phyloP scores from a whole-genome alignment of 2,329 filamentous ascomycete genomes.

The Falciphora oryzae region DNA sequence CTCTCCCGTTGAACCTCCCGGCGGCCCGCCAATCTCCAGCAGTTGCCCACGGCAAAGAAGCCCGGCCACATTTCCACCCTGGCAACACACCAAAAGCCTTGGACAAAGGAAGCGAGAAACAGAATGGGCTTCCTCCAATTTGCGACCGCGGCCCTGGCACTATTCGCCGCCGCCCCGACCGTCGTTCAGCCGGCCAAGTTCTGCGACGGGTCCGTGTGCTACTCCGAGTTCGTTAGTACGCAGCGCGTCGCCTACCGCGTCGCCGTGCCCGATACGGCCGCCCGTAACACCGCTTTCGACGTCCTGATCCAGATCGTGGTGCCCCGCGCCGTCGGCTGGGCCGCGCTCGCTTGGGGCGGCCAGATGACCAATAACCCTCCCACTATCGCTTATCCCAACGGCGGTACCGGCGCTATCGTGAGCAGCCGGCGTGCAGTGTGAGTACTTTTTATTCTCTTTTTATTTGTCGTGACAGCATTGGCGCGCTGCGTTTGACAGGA shows the following conservation, averaged over 20 bases:
- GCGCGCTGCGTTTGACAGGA: background rate
- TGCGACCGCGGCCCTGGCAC: constrained; percentile 15
- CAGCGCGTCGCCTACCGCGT: constrained; percentile 22
- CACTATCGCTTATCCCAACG: constrained; percentile 33
- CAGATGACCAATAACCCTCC: constrained; percentile 36
- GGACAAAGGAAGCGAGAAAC: background rate
- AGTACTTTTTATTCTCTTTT: constrained; percentile 14
- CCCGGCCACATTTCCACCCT: too few species aligned
- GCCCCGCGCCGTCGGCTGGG: constrained; percentile 34
- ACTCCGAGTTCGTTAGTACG: constrained; percentile 22
- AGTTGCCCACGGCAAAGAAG: background rate
- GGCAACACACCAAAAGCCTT: too few species aligned
- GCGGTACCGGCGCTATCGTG: constrained; percentile 25
- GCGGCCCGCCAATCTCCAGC: too few species aligned
- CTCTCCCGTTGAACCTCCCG: too few species aligned
- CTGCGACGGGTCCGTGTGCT: constrained; percentile 25
- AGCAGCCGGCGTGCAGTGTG: constrained; percentile 32
- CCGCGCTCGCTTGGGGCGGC: constrained; percentile 34
- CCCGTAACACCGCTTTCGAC: constrained; percentile 25
- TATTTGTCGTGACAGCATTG: too few species aligned
- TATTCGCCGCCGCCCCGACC: constrained; percentile 11
- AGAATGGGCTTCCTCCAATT: constrained; percentile 20
- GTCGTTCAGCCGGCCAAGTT: constrained; percentile 19
- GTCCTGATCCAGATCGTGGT: constrained; percentile 33
- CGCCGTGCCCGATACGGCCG: constrained; percentile 26